These are phyloP conservation scores for Phytophthora ohioensis DNA, from an alignment of 352 stramenopile species.

Conservation along the genomic window DNA sequence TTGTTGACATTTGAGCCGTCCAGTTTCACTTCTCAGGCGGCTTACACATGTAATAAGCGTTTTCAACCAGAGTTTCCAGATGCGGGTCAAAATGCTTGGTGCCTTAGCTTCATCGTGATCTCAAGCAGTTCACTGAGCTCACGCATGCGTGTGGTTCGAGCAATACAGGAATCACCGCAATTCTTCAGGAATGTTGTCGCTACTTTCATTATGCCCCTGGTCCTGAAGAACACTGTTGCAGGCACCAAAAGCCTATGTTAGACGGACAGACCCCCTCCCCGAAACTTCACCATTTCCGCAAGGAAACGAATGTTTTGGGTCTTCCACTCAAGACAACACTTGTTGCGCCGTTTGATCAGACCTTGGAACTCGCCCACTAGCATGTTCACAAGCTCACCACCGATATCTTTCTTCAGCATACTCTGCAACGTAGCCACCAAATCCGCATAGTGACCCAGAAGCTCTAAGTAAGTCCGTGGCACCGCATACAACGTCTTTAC, in stretches of 20 bases:
- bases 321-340: conserved; percentile 94
- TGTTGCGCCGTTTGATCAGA: conserved; percentile 93
- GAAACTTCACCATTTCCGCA: conserved; percentile 98
- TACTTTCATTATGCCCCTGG: conserved; percentile 95
- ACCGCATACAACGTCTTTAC: conserved; percentile 95
- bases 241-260: conserved; percentile 93
- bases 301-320: conserved; percentile 97
- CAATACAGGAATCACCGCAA: conserved; percentile 96
- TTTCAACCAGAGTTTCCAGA: conserved; percentile 91
- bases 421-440: conserved; percentile 94
- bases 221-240: conserved; percentile 95
- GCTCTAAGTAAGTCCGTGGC: conserved; percentile 93
- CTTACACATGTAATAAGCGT: conserved; percentile 94
- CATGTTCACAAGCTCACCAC: conserved; percentile 88
- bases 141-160: conserved; percentile 92
- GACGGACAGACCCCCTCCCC: conserved; percentile 87
- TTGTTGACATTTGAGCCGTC: conserved; percentile 86
- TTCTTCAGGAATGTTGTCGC: conserved; percentile 97
- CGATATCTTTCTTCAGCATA: conserved; percentile 93
- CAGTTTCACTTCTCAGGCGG: conserved; percentile 85
- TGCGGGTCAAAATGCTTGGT: conserved; percentile 91
- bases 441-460: conserved; percentile 96
- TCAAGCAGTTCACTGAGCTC: conserved; percentile 91
- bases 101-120: conserved; percentile 96
- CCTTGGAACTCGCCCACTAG: conserved; percentile 96